Percentiles rank a stretch among this genome's conserved stretches.
Evolutionary conservation across 768 basidiomycete genomes (phyloP).

Genomic region (Pleurotus citrinopileatus): DNA sequence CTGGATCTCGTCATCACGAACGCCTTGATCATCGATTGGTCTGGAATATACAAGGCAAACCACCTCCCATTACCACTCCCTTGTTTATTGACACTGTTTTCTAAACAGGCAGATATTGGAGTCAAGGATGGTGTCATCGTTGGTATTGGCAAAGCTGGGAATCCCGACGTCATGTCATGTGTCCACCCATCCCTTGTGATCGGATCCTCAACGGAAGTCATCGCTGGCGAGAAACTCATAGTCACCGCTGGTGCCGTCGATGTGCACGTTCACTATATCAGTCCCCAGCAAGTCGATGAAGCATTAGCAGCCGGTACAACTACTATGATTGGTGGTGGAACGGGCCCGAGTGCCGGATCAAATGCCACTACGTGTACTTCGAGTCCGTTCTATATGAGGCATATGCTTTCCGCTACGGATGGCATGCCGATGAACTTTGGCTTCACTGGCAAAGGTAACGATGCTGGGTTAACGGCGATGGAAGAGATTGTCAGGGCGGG

Average conservation of each 20-base stretch:
- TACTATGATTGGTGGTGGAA: conserved; percentile 95
- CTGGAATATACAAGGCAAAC: conserved; percentile 86
- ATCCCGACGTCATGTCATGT: conserved; percentile 87
- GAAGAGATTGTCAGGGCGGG: conserved; percentile 84
- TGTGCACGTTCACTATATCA: conserved; percentile 93
- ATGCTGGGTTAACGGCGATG: conserved; percentile 69
- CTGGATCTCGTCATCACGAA: conserved; percentile 96
- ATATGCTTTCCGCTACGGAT: conserved; percentile 93
- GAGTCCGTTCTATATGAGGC: conserved; percentile 82
- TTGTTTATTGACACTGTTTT: background rate
- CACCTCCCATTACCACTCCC: background rate
- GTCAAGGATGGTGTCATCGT: conserved; percentile 78
- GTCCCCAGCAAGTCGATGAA: conserved; percentile 88
- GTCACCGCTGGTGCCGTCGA: conserved; percentile 93
- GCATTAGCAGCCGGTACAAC: conserved; percentile 83
- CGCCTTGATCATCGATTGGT: conserved; percentile 92
- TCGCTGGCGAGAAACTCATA: conserved; percentile 94
- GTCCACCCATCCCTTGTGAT: conserved; percentile 73
- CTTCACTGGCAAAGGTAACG: conserved; percentile 97
- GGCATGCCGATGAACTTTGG: conserved; percentile 87
- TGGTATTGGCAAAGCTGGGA: conserved; percentile 96
- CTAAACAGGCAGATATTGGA: conserved; percentile 85
- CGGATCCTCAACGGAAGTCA: conserved; percentile 91
- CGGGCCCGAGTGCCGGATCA: conserved; percentile 87
- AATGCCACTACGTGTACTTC: conserved; percentile 95